Evolutionary conservation across 2,329 filamentous ascomycete genomes (phyloP).

Genomic region (Exophiala aquamarina): DNA sequence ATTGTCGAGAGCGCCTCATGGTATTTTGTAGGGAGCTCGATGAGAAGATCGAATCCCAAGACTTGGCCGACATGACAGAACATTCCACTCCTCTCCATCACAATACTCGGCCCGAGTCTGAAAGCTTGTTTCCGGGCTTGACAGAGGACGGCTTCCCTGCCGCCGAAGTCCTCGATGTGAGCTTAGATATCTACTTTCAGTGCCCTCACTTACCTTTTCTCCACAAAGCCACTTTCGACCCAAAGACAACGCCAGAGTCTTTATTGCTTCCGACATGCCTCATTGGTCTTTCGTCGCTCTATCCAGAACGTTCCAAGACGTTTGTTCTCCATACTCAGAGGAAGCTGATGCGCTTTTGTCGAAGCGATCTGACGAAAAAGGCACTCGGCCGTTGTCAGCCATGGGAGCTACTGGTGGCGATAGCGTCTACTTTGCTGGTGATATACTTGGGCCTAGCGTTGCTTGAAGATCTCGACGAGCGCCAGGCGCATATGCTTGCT

Average conservation of each 20-base stretch:
- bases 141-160: constrained; percentile 6
- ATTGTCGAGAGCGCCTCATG: constrained; percentile 10
- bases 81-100: constrained; percentile 1
- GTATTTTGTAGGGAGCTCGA: constrained; percentile 5
- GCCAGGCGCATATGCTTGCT: constrained; percentile 15
- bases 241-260: constrained; percentile 8
- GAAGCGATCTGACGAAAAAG: constrained; percentile 10
- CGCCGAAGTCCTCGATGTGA: constrained; percentile 11
- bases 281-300: constrained; percentile 11
- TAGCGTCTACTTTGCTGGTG: constrained; percentile 9
- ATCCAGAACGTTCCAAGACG: constrained; percentile 4
- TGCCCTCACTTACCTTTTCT: constrained; percentile 11
- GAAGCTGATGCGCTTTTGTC: constrained; percentile 9
- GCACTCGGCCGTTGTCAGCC: constrained; percentile 9
- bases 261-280: constrained; percentile 11
- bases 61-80: constrained; percentile 7
- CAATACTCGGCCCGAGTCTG: constrained; percentile 6
- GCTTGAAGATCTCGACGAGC: constrained; percentile 3
- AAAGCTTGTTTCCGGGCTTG: constrained; percentile 3
- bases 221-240: constrained; percentile 10
- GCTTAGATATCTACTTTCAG: constrained; percentile 10
- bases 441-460: constrained; percentile 9
- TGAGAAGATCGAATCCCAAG: constrained; percentile 5
- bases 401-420: constrained; percentile 6
- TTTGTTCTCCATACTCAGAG: constrained; percentile 5